Base-by-base conservation (phyloP, 2,329 filamentous ascomycete species). In the Ceratocystis destructans region DNA sequence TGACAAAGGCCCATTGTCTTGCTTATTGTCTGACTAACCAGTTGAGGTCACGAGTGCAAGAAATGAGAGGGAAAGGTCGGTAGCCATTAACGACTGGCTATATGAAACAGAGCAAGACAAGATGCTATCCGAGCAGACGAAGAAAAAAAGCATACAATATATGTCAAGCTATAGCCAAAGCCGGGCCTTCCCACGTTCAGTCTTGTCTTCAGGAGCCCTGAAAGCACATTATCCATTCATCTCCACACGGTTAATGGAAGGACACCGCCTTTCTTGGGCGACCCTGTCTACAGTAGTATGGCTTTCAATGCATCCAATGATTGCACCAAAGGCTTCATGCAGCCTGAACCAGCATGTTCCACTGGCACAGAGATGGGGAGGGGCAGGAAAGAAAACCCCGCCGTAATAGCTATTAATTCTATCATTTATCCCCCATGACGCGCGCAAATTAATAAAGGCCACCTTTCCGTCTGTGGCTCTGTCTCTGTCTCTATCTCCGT, bases 1-100 rank as follows among this genome's bases (percentile, higher is more conserved):
- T 31, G 44, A 62, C 61, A 62, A 62, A 62, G 61, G 61, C n/a
- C 61, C 61, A 46, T 62, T 44, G 61, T 62, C 61, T 53, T 57
- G 28, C 15, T 59, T 59, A 59, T 59, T 59, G 55, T 59, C 31
- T 12, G 31, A 20, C 55, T 37, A 20, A 5, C 55, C 7, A 25
- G 28, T 8, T 37, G 12, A 31, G 7, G 55, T 20, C 50, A 55
- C 17, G 25, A 15, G 37, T 15, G 37, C 10, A 15, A 28, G 22
- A 12, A 5, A 25, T 15, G 22, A 31, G 5, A 59, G 17, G 28
- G 12, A 22, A 20, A 59, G 3, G 55, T n/a, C 33, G 31, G 55
- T 20, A 17, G 28, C 31, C 55, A 28, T 37, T 7, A 8, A 31
- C 31, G 28, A 33, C 55, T 20, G 55, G 25, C 55, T 59, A 59